Base-by-base conservation (phyloP, 192 early-diverging fungal species). In the Phlyctochytrium arcticum region DNA sequence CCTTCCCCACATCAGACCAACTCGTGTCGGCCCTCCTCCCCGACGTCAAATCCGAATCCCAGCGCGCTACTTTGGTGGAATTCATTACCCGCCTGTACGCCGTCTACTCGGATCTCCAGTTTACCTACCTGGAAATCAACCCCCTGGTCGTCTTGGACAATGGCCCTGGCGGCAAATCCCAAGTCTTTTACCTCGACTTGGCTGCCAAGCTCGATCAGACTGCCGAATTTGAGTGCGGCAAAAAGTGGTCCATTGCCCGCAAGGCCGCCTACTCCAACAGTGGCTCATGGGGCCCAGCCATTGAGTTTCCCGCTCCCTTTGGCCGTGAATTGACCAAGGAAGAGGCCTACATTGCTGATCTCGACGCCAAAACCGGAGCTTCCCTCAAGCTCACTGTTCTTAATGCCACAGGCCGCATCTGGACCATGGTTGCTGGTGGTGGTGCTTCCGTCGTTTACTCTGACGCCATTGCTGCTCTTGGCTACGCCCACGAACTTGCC, bases 391-490 rank as follows among this genome's bases (percentile, higher is more conserved):
- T 98, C 61, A 98, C 96, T 12, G 90, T 98, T 55, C 83, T 98
- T 62, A 98, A 98, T 81, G 87, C 90, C 60, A 80, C 89, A 9
- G 96, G 96, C 47, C 91, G 93, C 66, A 89, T 98, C 67, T 98
- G 96, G 96, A 97, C 96, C 60, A 98, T 98, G 96, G 94, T 98
- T 57, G 96, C 96, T 48, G 96, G 96, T 76, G 96, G 96, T 57
- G 96, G 96, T 75, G 96, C 96, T 55, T 94, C 92, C 26, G 96
- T 98, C 33, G 94, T 96, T 24, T 98, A 96, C 77, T 91, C 93
- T 30, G 96, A 98, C 75, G 96, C 96, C 33, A 98, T 98, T 75
- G 94, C 96, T n/a, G 92, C 92, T 44, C 87, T 92, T 39, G 96
- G 96, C 32, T 95, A 77, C 57, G 93, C 96, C 5, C 65, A 85